Conservation (phyloP, 2,329 filamentous ascomycete species). For the Lecanicillium sp. region DNA sequence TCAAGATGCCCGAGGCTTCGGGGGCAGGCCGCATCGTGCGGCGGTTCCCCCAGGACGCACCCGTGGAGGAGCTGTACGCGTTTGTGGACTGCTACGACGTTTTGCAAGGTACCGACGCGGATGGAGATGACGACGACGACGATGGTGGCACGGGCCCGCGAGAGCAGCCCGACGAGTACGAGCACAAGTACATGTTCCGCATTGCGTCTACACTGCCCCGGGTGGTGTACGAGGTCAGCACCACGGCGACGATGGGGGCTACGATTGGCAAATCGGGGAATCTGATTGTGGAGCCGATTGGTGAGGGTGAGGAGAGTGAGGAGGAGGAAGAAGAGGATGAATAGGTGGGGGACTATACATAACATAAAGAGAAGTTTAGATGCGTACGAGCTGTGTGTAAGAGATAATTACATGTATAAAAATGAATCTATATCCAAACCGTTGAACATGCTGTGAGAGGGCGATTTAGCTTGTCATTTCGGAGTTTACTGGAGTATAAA, state of each 20-base stretch:
- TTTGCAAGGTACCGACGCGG: constrained; percentile 34
- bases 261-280: constrained; percentile 78
- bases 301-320: constrained; percentile 26
- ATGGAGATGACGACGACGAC: constrained; percentile 15
- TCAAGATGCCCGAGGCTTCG: constrained; percentile 52
- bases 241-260: constrained; percentile 58
- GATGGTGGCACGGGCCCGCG: constrained; percentile 24
- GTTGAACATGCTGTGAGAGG: too few relatives aligned
- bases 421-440: too few relatives aligned
- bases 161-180: constrained; percentile 57
- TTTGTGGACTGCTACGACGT: constrained; percentile 88
- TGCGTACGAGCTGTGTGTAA: too few relatives aligned
- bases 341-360: background rate
- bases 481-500: too few relatives aligned
- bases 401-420: too few relatives aligned
- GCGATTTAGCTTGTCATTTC: too few relatives aligned
- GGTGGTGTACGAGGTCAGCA: constrained; percentile 65
- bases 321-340: constrained; percentile 17
- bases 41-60: constrained; percentile 60
- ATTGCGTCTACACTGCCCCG: constrained; percentile 82
- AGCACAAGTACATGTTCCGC: constrained; percentile 77
- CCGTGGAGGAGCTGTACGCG: constrained; percentile 85
- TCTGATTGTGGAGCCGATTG: constrained; percentile 69
- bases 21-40: constrained; percentile 70
- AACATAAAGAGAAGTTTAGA: too few relatives aligned